Evolutionary conservation across 495 filamentous ascomycete genomes (phyloP).

Genomic region (Cercophora samala): DNA sequence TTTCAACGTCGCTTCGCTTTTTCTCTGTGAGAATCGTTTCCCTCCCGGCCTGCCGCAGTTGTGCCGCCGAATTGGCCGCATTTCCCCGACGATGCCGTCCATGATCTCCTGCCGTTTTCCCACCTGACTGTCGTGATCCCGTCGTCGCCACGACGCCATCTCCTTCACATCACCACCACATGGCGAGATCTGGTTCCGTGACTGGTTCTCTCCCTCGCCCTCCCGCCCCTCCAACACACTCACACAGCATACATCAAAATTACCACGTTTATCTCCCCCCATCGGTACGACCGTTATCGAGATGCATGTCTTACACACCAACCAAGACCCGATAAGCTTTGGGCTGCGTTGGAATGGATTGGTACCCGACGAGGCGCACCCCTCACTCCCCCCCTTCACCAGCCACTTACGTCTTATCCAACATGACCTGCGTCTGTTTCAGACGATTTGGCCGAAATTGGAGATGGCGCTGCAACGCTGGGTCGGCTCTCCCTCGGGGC

Average conservation of each 20-base stretch:
- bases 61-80: slow-evolving; percentile 30
- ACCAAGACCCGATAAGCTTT: neutral
- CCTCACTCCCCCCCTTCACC: neutral
- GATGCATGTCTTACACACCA: slow-evolving; percentile 1
- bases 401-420: slow-evolving; percentile 4
- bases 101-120: slow-evolving; percentile 15
- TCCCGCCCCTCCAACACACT: neutral
- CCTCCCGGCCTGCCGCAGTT: slow-evolving; percentile 23
- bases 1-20: slow-evolving; percentile 1
- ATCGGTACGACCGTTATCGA: slow-evolving; percentile 3
- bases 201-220: slow-evolving; percentile 18
- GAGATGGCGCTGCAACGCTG: neutral
- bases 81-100: slow-evolving; percentile 25
- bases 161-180: slow-evolving; percentile 27
- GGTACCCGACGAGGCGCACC: slow-evolving; percentile 7
- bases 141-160: neutral
- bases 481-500: slow-evolving; percentile 1
- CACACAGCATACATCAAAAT: neutral
- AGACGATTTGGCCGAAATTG: neutral
- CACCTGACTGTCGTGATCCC: slow-evolving; percentile 4
- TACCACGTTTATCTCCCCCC: neutral
- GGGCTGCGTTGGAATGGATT: slow-evolving; percentile 6
- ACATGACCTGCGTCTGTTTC: neutral
- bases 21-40: slow-evolving; percentile 5
- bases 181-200: slow-evolving; percentile 26